phyloP scores from a whole-genome alignment of 2,329 filamentous ascomycete species.

The Xylariaceae sp. region DNA sequence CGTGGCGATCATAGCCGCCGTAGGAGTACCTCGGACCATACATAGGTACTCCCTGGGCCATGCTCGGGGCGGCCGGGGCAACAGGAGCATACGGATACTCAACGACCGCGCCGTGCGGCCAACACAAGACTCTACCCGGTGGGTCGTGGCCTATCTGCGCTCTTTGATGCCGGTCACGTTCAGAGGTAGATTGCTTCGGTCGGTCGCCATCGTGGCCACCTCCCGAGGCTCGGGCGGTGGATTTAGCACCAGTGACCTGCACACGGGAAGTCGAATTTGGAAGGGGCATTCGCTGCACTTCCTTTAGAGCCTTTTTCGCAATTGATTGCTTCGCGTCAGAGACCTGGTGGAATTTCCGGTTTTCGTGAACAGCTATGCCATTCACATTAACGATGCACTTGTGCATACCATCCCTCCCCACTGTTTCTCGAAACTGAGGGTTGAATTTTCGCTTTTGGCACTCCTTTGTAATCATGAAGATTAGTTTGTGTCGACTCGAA shows the following conservation, averaged over 20 bases:
- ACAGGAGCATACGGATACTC: background rate
- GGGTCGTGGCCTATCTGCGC: background rate
- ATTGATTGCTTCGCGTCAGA: conserved; percentile 20
- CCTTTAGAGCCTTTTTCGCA: conserved; percentile 7
- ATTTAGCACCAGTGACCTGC: too few species aligned
- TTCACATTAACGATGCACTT: conserved; percentile 18
- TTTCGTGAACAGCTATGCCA: conserved; percentile 9
- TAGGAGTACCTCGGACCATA: background rate
- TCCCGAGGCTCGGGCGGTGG: too few species aligned
- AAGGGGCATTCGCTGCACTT: conserved; percentile 5
- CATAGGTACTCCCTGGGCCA: too few species aligned
- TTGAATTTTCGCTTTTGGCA: conserved; percentile 27
- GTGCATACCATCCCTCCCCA: conserved; percentile 4
- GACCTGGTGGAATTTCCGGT: conserved; percentile 5
- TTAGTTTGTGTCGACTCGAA: too few species aligned
- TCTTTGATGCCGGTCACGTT: too few species aligned
- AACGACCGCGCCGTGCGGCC: too few species aligned
- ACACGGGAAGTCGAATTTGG: conserved; percentile 4
- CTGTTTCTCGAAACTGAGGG: conserved; percentile 19
- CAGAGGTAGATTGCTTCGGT: background rate
- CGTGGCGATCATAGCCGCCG: background rate
- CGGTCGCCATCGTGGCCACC: background rate
- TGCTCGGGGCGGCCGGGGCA: background rate
- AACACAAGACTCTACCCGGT: too few species aligned
- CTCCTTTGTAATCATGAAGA: conserved; percentile 9